Percentiles rank a stretch among this genome's conserved stretches.
phyloP scores from a whole-genome alignment of 1,284 basidiomycete species.

The Pseudozyma flocculosa region DNA sequence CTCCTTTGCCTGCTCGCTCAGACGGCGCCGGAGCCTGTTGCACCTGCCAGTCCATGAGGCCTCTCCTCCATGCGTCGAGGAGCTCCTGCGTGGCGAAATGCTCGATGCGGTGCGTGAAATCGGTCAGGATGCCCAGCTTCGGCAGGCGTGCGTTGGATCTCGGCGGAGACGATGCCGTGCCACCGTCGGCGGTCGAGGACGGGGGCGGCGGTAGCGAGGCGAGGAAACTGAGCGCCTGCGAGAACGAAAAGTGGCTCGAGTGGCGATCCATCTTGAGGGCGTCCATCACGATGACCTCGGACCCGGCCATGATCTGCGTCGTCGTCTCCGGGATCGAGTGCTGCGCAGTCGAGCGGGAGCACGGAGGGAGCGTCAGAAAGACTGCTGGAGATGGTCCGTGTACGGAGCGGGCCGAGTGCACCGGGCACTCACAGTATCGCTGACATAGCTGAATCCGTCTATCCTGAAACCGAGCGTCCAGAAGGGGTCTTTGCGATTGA shows the following conservation, averaged over 20 bases:
- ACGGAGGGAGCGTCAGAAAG: neutral
- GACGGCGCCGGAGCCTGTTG: neutral
- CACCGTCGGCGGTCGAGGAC: neutral
- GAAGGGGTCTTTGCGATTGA: constrained; percentile 31
- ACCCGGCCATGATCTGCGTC: constrained; percentile 28
- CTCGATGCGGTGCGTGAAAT: constrained; percentile 50
- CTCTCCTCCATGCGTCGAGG: constrained; percentile 20
- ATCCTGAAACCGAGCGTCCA: constrained; percentile 51
- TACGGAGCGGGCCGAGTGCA: too few relatives aligned
- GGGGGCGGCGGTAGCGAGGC: constrained; percentile 19
- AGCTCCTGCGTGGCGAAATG: constrained; percentile 34
- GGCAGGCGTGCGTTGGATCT: too few relatives aligned
- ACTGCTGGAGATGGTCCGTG: neutral
- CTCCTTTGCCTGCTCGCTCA: constrained; percentile 5
- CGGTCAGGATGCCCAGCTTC: constrained; percentile 42
- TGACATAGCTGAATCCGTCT: constrained; percentile 51
- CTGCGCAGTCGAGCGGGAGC: neutral
- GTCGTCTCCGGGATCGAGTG: constrained; percentile 41
- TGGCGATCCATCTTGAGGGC: constrained; percentile 49
- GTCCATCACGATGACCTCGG: constrained; percentile 45
- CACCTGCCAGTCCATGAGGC: constrained; percentile 7
- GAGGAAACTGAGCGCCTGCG: constrained; percentile 41
- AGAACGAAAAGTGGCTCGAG: constrained; percentile 46
- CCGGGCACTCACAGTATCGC: constrained; percentile 31
- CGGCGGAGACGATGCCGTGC: too few relatives aligned